Percentiles rank a stretch among this genome's conserved stretches.
phyloP scores from a whole-genome alignment of 2,329 filamentous ascomycete genomes.

The Alternaria sp. region DNA sequence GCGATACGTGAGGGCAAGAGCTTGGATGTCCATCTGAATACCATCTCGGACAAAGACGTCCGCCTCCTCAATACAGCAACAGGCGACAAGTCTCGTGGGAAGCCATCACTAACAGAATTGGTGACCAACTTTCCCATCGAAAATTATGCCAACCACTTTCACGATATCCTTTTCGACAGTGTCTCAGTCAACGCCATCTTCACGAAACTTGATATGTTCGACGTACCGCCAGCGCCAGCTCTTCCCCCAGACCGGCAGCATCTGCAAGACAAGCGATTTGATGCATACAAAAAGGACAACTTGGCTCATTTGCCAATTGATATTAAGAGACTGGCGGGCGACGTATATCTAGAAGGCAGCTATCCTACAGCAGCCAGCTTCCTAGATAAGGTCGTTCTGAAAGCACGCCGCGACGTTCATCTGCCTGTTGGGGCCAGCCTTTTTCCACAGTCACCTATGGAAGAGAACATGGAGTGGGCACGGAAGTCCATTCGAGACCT shows the following conservation, averaged over 20 bases:
- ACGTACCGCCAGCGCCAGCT: background rate
- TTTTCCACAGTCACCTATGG: background rate
- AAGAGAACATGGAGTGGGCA: constrained; percentile 2
- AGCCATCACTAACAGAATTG: background rate
- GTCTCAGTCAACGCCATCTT: background rate
- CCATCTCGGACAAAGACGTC: background rate
- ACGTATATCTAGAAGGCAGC: constrained; percentile 1
- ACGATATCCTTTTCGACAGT: constrained; percentile 8
- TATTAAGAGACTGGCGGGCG: background rate
- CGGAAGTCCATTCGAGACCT: constrained; percentile 11
- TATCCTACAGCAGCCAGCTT: background rate
- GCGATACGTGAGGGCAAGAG: constrained; percentile 10
- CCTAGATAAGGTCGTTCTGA: constrained; percentile 2
- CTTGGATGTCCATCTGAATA: constrained; percentile 19
- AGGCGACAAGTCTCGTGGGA: background rate
- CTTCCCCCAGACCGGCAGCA: background rate
- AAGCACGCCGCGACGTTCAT: constrained; percentile 11
- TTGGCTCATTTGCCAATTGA: background rate
- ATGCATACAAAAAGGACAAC: background rate
- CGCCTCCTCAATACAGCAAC: background rate
- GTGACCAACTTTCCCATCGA: background rate
- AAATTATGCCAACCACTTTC: constrained; percentile 3
- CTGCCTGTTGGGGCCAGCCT: constrained; percentile 5
- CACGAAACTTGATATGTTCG: background rate
- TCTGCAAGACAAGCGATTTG: background rate